Conservation (phyloP, 768 basidiomycete genomes). For the Lentinula sp. region DNA sequence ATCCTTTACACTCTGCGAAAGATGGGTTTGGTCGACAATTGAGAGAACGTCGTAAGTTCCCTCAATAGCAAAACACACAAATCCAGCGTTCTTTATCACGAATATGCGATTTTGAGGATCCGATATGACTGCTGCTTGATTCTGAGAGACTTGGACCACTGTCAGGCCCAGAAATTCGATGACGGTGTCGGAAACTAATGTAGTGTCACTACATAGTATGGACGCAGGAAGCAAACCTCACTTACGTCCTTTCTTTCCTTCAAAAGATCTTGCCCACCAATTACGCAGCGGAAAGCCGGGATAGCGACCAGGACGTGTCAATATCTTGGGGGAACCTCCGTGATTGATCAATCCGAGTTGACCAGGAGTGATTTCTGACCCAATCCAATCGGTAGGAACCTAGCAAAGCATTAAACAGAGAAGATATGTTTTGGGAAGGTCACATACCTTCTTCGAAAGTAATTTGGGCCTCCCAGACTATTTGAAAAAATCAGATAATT, state of each 20-base stretch:
- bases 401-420: slow-evolving; percentile 12
- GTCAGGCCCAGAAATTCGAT: slow-evolving; percentile 77
- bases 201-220: background rate
- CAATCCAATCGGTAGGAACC: slow-evolving; percentile 63
- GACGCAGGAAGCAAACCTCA: slow-evolving; percentile 5
- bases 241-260: slow-evolving; percentile 63
- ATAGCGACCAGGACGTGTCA: slow-evolving; percentile 73
- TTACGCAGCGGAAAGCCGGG: slow-evolving; percentile 71
- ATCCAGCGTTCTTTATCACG: slow-evolving; percentile 73
- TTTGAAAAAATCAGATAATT: slow-evolving; percentile 4
- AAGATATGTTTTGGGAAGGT: background rate
- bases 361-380: slow-evolving; percentile 68
- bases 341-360: slow-evolving; percentile 72
- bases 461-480: slow-evolving; percentile 54
- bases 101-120: slow-evolving; percentile 79
- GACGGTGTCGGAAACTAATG: slow-evolving; percentile 71
- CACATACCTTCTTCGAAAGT: slow-evolving; percentile 54
- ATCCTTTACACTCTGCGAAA: slow-evolving; percentile 55
- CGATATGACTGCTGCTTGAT: slow-evolving; percentile 74
- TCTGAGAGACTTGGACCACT: slow-evolving; percentile 84
- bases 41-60: slow-evolving; percentile 78
- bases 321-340: slow-evolving; percentile 74
- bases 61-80: slow-evolving; percentile 71
- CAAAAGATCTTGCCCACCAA: slow-evolving; percentile 80
- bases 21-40: slow-evolving; percentile 81